phyloP scores from a whole-genome alignment of 2,329 filamentous ascomycete species.

The Cephalotrichum gorgonifer region DNA sequence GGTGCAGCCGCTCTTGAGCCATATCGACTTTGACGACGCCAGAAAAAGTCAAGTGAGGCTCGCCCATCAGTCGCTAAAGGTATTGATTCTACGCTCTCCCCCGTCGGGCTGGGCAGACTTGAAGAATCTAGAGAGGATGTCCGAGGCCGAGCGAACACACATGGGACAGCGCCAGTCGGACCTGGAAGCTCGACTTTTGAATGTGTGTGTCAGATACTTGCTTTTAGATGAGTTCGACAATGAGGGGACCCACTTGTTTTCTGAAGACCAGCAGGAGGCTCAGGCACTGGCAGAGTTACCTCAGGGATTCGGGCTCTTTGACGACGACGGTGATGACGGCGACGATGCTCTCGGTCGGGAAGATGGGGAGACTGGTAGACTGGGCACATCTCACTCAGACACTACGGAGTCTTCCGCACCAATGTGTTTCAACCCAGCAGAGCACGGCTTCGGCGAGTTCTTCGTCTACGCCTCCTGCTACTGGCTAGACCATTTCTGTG shows the following conservation, averaged over 20 bases:
- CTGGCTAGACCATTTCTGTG: neutral
- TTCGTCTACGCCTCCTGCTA: neutral
- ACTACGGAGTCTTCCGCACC: neutral
- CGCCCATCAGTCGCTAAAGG: neutral
- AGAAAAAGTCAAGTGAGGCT: neutral
- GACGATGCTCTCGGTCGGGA: no score
- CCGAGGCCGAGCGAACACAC: neutral
- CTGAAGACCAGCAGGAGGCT: neutral
- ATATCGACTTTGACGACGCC: neutral
- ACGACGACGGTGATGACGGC: neutral
- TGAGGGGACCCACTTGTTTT: neutral
- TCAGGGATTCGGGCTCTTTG: neutral
- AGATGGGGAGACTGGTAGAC: no score
- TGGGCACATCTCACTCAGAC: neutral
- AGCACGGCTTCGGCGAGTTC: neutral
- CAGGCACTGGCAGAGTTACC: neutral
- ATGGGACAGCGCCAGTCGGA: neutral
- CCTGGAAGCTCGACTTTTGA: neutral
- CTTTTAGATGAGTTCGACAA: neutral
- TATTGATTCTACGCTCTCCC: neutral
- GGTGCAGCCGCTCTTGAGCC: neutral
- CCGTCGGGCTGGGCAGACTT: neutral
- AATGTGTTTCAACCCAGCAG: neutral
- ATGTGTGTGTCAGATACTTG: neutral
- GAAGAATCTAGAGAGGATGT: neutral